phyloP scores from a whole-genome alignment of 768 basidiomycete species.

The Tylopilus balloui region DNA sequence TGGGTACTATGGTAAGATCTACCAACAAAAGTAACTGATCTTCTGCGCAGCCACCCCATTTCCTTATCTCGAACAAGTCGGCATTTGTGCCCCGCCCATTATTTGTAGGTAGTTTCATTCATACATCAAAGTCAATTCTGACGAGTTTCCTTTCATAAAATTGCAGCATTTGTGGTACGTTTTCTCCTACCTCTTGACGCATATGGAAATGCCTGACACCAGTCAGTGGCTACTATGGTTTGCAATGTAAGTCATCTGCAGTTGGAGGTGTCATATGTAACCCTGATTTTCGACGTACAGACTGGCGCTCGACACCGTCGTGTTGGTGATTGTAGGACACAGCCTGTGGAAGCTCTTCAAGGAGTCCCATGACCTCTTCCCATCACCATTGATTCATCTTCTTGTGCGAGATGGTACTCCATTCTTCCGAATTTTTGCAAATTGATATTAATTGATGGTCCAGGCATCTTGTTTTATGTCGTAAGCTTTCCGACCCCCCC shows the following conservation, averaged over 20 bases:
- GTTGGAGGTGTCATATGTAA: too few relatives aligned
- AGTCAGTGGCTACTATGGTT: not conserved
- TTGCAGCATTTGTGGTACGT: not conserved
- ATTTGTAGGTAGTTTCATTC: not conserved
- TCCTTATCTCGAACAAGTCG: not conserved
- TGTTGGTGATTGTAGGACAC: not conserved
- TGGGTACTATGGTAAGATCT: not conserved
- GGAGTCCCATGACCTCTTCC: not conserved
- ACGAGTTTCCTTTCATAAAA: not conserved
- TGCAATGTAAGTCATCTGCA: not conserved
- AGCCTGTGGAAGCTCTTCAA: not conserved
- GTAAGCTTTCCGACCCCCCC: not conserved
- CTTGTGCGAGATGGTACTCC: not conserved
- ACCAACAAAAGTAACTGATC: not conserved
- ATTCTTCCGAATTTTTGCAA: not conserved
- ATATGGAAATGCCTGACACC: not conserved
- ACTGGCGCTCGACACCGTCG: not conserved
- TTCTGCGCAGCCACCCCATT: not conserved
- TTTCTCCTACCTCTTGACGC: not conserved
- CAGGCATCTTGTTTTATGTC: not conserved
- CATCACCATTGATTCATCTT: not conserved
- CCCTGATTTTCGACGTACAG: not conserved
- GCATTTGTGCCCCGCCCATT: constrained; percentile 8
- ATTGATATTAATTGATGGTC: not conserved
- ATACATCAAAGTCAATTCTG: not conserved